Evolutionary conservation across 768 basidiomycete genomes (phyloP).

Genomic region (Mycena capillaripes): DNA sequence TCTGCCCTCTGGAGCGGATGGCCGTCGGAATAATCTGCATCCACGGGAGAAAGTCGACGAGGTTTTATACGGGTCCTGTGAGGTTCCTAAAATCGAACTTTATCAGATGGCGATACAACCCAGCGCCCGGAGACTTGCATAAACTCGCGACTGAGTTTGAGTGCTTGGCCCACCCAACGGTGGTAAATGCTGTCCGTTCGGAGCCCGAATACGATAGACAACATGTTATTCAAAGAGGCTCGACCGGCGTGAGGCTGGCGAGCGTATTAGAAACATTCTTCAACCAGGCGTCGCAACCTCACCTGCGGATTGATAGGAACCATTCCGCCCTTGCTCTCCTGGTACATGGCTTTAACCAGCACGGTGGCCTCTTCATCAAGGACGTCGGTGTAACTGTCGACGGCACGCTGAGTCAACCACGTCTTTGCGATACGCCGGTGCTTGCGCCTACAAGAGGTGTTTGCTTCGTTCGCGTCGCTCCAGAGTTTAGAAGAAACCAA

Average conservation of each 20-base stretch:
- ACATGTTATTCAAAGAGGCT: slow-evolving; percentile 60
- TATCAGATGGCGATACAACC: background rate
- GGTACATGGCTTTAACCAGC: slow-evolving; percentile 5
- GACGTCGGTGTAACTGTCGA: slow-evolving; percentile 5
- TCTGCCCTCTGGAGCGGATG: slow-evolving; percentile 53
- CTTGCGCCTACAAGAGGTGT: background rate
- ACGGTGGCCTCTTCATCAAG: slow-evolving; percentile 13
- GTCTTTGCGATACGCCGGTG: slow-evolving; percentile 14
- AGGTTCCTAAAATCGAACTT: slow-evolving; percentile 48
- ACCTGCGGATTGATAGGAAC: slow-evolving; percentile 15
- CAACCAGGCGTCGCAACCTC: background rate
- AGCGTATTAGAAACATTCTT: background rate
- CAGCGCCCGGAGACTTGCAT: slow-evolving; percentile 49
- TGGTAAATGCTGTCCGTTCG: slow-evolving; percentile 56
- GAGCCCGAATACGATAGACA: slow-evolving; percentile 57
- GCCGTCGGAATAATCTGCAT: slow-evolving; percentile 56
- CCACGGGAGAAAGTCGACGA: slow-evolving; percentile 59
- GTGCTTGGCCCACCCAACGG: slow-evolving; percentile 52
- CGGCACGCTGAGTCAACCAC: slow-evolving; percentile 11
- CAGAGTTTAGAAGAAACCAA: background rate
- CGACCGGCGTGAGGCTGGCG: slow-evolving; percentile 48
- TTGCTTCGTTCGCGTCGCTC: background rate
- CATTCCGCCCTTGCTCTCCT: background rate
- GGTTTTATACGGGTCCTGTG: slow-evolving; percentile 60
- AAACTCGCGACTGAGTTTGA: slow-evolving; percentile 58